Base-by-base conservation (phyloP, 225 moss, liverwort and hornwort species). In the Sphagnum tenellum region DNA sequence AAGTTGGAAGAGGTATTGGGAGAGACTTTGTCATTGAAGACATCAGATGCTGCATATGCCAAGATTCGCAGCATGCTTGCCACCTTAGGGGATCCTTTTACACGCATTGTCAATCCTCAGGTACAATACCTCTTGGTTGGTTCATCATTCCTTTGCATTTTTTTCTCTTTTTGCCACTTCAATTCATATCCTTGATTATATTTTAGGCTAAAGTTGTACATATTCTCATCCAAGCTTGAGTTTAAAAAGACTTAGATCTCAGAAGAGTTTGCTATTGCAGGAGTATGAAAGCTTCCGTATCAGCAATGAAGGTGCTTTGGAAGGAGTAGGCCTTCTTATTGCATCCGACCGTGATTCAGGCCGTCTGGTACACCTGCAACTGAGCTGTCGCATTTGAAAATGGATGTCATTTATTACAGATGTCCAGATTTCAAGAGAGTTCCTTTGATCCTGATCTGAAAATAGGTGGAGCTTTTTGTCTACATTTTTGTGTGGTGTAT, bases 251-350 rank as follows among this genome's bases (percentile, higher is more conserved):
- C 29, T 29, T 29, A 29, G 29, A 29, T 29, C 29, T 29, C 29
- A 29, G 29, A 29, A 29, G 29, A 29, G 29, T 29, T 29, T 29
- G 29, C 29, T 8, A 65, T 49, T 65, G 72, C 79, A 93, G 89
- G 96, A 98, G 10, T 98, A 98, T 59, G 83, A 89, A 61, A 98
- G 80, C 70, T 98, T 98, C 67, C 87, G 90, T 12, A 90, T 98
- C 56, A 93, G 81, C 79, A 92, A 89, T 69, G 90, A 98, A 69
- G 96, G 96, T 69, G 85, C 96, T 47, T 70, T 98, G 79, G 90
- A 98, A 75, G 96, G 96, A 57, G 93, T 98, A 5, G 96, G 96
- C 46, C 71, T 98, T 67, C 85, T 92, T 60, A 93, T 98, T 74
- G 90, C 88, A 57, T 82, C 90, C 14, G 92, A 98, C 70, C 85